phyloP scores from a whole-genome alignment of 305 asterid species.

The Fraxinus albicans region DNA sequence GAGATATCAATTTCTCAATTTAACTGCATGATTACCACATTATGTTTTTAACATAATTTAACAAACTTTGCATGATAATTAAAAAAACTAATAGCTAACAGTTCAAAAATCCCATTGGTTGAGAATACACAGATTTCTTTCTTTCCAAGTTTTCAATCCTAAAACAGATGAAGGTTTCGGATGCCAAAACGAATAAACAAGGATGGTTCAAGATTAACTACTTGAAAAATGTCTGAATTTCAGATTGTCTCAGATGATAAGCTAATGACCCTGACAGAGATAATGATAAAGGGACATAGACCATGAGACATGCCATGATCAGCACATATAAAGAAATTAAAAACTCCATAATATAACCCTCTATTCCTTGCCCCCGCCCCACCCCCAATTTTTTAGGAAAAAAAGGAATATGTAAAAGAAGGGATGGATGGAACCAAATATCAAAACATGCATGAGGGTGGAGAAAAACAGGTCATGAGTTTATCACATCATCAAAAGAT shows the following conservation, averaged over 20 bases:
- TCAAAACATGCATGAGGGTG: background rate
- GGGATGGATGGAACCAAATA: background rate
- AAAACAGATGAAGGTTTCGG: background rate
- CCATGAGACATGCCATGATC: background rate
- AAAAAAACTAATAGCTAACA: background rate
- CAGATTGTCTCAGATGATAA: background rate
- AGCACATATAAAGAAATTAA: background rate
- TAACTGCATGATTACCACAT: background rate
- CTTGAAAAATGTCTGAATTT: background rate
- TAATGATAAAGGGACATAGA: background rate
- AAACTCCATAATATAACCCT: background rate
- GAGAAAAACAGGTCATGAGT: background rate
- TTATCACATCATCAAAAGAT: background rate
- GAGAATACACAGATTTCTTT: background rate
- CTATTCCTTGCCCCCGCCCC: background rate
- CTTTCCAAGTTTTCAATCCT: background rate
- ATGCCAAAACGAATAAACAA: background rate
- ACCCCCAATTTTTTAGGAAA: background rate
- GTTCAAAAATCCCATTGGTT: background rate
- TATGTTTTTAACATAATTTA: background rate
- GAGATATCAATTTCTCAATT: background rate
- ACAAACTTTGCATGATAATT: background rate
- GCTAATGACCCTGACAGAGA: background rate
- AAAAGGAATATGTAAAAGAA: background rate
- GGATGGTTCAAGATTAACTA: background rate